Base-by-base conservation (phyloP, 164 flowering plant genomes). In the Magnolia changhungtana region DNA sequence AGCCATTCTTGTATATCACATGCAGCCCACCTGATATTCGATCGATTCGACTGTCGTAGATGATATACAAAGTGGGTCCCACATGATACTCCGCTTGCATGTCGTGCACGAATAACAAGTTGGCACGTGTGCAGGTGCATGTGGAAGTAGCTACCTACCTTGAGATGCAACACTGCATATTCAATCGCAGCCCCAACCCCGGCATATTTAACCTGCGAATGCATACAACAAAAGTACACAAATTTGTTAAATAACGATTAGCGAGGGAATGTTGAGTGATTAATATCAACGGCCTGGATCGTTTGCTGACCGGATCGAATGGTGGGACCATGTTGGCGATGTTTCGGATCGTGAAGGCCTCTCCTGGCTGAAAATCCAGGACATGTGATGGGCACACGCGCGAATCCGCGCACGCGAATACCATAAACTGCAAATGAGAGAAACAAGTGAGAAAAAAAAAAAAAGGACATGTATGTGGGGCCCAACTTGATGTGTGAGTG, bases 241-340 rank as follows among this genome's bases (percentile, higher is more conserved):
- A 8, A 8, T 49, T 70, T n/a, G 72, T 70, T 50, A 70, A 23
- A 45, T 50, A 49, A 49, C 24, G n/a, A 19, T n/a, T 50, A 70
- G 8, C 1, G 72, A 18, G 45, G 58, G 18, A 16, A 7, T 55
- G 61, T 55, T 10, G 61, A 16, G 1, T n/a, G 10, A 70, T 50
- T 8, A 11, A 49, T 10, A 45, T 18, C 8, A 70, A 70, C 23
- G 55, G 58, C 55, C 9, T 63, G 18, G 31, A 74, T 66, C 27
- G 23, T 70, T 7, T 10, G 1, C 2, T 55, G 61, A 92, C 98
- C 98, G 85, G 72, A 71, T 89, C 90, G 78, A 73, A 93, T 1
- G 93, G 79, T 3, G 98, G 99, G 58, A 95, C 96, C 92, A 95
- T 89, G 88, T 91, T 92, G 29, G 98, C 98, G 19, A 95, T 84